Evolutionary conservation across 2,329 filamentous ascomycete species (phyloP).

Genomic region (Phoma herbarum): DNA sequence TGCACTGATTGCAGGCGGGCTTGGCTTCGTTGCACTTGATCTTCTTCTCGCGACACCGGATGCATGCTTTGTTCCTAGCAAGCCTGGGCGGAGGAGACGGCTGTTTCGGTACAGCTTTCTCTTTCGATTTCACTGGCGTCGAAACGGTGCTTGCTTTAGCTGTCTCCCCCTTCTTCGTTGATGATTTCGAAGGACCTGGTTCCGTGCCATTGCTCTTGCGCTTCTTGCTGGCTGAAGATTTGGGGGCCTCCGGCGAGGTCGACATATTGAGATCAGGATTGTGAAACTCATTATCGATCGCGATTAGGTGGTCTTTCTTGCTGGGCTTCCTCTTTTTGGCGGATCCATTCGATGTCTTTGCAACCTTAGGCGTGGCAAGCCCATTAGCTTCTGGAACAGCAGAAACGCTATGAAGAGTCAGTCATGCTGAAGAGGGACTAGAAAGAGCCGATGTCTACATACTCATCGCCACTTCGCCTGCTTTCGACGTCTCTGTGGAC

Average conservation of each 20-base stretch:
- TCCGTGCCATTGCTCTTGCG: conserved; percentile 28
- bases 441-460: conserved; percentile 10
- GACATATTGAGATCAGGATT: conserved; percentile 31
- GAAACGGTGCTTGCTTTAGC: background rate
- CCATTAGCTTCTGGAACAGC: conserved; percentile 1
- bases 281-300: conserved; percentile 24
- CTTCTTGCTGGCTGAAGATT: conserved; percentile 31
- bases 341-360: conserved; percentile 1
- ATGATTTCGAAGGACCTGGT: conserved; percentile 6
- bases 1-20: conserved; percentile 45
- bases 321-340: conserved; percentile 31
- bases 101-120: conserved; percentile 20
- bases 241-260: conserved; percentile 31
- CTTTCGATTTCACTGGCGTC: conserved; percentile 27
- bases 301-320: conserved; percentile 23
- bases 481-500: conserved; percentile 40
- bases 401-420: conserved; percentile 1
- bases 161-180: conserved; percentile 32
- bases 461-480: conserved; percentile 31
- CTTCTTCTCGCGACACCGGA: conserved; percentile 38
- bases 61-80: conserved; percentile 30
- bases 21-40: conserved; percentile 45
- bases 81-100: conserved; percentile 19
- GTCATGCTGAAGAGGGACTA: background rate
- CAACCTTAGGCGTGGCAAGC: background rate